Evolutionary conservation across 2,329 filamentous ascomycete genomes (phyloP).

Genomic region (Pseudonectria foliicola): DNA sequence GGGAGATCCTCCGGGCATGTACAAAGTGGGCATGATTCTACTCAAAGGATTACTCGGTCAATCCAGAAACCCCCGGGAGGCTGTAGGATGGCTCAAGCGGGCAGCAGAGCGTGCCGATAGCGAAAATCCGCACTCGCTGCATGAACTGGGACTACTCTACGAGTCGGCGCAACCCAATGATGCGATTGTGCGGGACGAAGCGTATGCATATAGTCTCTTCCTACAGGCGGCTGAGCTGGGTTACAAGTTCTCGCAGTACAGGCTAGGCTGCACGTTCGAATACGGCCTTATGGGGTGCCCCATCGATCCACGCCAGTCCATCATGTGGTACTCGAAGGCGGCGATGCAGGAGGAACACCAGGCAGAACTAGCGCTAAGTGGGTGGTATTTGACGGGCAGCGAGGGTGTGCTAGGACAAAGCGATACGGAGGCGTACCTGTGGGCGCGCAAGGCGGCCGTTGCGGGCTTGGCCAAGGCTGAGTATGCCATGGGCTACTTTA

Average conservation of each 20-base stretch:
- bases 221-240: conserved; percentile 78
- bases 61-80: conserved; percentile 72
- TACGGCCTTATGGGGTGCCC: conserved; percentile 78
- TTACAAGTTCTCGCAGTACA: conserved; percentile 93
- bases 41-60: conserved; percentile 93
- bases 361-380: conserved; percentile 73
- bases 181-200: conserved; percentile 71
- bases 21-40: conserved; percentile 94
- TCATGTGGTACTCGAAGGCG: conserved; percentile 89
- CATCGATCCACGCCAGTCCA: conserved; percentile 76
- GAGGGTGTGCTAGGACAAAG: conserved; percentile 84
- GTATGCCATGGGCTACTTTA: conserved; percentile 97
- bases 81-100: conserved; percentile 85
- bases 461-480: conserved; percentile 88
- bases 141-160: conserved; percentile 70
- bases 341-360: conserved; percentile 93
- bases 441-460: conserved; percentile 88
- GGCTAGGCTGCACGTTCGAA: conserved; percentile 81
- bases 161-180: conserved; percentile 61
- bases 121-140: conserved; percentile 90
- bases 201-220: conserved; percentile 75
- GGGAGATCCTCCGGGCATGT: conserved; percentile 91
- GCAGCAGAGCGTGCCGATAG: conserved; percentile 80
- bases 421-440: conserved; percentile 93
- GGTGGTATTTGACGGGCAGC: conserved; percentile 92